These are phyloP conservation scores for Sarcodon aspratus DNA, from an alignment of 768 basidiomycete genomes.

Conservation along the genomic window DNA sequence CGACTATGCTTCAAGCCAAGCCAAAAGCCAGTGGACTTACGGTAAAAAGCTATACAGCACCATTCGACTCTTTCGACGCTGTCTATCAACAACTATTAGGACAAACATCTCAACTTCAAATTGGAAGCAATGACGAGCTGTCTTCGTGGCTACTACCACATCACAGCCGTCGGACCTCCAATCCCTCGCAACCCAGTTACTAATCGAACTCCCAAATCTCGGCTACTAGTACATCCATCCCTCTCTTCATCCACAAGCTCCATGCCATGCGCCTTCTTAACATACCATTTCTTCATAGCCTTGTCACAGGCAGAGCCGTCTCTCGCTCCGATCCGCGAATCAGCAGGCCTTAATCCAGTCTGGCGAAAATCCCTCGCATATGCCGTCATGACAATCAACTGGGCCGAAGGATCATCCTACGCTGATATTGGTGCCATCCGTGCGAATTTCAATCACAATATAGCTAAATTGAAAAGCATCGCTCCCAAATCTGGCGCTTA, in stretches of 20 bases:
- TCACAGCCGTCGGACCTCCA: conserved; percentile 5
- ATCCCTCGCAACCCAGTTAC: conserved; percentile 4
- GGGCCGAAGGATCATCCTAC: conserved; percentile 12
- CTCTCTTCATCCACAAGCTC: not conserved
- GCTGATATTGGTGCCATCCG: conserved; percentile 8
- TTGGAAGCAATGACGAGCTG: not conserved
- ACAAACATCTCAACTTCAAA: too few relatives aligned
- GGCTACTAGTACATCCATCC: conserved; percentile 5
- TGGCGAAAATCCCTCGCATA: conserved; percentile 33
- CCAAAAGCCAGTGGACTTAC: too few relatives aligned
- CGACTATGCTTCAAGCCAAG: conserved; percentile 9
- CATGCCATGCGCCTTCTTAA: not conserved
- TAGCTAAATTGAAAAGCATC: conserved; percentile 19
- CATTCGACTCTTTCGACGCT: too few relatives aligned
- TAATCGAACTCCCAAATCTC: conserved; percentile 4
- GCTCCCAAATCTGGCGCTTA: conserved; percentile 27
- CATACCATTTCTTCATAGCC: conserved; percentile 13
- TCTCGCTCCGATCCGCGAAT: conserved; percentile 21
- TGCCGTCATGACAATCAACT: conserved; percentile 8
- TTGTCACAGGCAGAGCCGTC: conserved; percentile 34
- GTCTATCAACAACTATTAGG: too few relatives aligned
- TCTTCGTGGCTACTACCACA: conserved; percentile 13
- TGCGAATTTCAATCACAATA: conserved; percentile 9
- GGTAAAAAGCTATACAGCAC: too few relatives aligned
- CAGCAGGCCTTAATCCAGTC: conserved; percentile 32